Percentiles rank a stretch among this genome's conserved stretches.
phyloP scores from a whole-genome alignment of 345 rosid genomes.

The Mangifera indica region DNA sequence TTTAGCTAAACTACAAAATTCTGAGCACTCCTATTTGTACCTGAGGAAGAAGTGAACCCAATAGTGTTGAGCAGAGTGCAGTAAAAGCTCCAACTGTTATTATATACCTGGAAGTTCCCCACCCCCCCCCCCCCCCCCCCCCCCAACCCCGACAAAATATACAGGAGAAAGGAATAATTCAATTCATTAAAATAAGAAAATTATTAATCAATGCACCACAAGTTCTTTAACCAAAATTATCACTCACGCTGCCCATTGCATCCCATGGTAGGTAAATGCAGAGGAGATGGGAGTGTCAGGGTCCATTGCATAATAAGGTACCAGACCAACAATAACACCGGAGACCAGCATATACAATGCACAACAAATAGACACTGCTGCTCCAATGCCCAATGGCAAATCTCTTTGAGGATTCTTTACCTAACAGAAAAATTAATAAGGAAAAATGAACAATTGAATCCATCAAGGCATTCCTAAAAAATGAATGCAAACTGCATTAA shows the following conservation, averaged over 20 bases:
- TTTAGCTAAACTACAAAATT: background rate
- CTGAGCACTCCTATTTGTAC: constrained; percentile 30
- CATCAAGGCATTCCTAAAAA: constrained; percentile 9
- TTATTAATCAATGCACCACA: background rate
- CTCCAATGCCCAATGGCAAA: constrained; percentile 90
- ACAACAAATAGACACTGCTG: constrained; percentile 83
- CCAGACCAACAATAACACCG: constrained; percentile 82
- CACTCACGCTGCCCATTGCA: constrained; percentile 99
- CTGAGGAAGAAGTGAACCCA: constrained; percentile 99
- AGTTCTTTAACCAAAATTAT: constrained; percentile 2
- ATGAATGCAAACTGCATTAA: background rate
- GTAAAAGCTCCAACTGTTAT: constrained; percentile 86
- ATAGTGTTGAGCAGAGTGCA: constrained; percentile 91
- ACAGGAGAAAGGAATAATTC: background rate
- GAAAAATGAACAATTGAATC: constrained; percentile 6
- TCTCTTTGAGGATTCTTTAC: constrained; percentile 98
- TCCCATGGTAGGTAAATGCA: constrained; percentile 82
- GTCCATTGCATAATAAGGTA: constrained; percentile 91
- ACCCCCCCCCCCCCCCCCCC: background rate
- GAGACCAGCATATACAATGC: constrained; percentile 92
- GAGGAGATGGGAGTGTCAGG: constrained; percentile 98
- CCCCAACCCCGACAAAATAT: constrained; percentile 9
- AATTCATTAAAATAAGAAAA: background rate
- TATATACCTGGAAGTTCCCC: constrained; percentile 65
- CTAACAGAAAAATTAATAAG: constrained; percentile 39